Percentiles rank a stretch among this genome's conserved stretches.
Conservation (phyloP, 805 yeast species). For the Diddensiella transvaalensis region DNA sequence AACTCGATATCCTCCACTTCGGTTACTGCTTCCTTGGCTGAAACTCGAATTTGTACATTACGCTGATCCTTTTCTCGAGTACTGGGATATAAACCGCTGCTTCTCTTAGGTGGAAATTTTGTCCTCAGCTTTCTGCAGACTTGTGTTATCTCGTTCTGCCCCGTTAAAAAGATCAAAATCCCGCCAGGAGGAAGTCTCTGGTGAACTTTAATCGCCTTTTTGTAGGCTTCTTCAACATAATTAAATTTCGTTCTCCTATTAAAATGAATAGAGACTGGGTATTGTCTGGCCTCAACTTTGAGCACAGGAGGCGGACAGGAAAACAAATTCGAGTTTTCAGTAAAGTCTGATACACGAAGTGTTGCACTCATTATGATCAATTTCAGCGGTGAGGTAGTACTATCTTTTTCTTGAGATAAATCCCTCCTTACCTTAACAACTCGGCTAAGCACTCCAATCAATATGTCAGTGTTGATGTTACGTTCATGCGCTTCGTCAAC, state of each 20-base stretch:
- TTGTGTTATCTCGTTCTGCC: conserved; percentile 84
- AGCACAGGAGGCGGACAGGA: conserved; percentile 76
- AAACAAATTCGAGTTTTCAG: conserved; percentile 74
- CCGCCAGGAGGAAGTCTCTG: conserved; percentile 88
- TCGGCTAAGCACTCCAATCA: conserved; percentile 92
- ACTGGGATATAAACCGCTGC: conserved; percentile 9
- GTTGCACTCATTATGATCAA: conserved; percentile 97
- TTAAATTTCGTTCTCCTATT: conserved; percentile 72
- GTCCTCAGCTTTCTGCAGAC: conserved; percentile 66
- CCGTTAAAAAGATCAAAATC: conserved; percentile 85
- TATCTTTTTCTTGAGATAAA: conserved; percentile 33
- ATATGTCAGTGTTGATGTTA: conserved; percentile 90
- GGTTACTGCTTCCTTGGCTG: conserved; percentile 57
- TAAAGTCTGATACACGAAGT: conserved; percentile 84
- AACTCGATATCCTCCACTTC: conserved; percentile 87
- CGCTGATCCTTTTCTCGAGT: conserved; percentile 33
- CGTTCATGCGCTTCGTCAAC: conserved; percentile 99
- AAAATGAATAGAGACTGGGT: conserved; percentile 89
- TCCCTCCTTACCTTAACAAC: conserved; percentile 66
- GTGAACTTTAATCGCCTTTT: conserved; percentile 84
- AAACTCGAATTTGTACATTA: conserved; percentile 45
- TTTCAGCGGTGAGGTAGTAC: conserved; percentile 65
- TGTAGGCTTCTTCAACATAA: conserved; percentile 81
- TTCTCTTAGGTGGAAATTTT: conserved; percentile 57
- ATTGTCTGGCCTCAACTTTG: conserved; percentile 89